phyloP scores from a whole-genome alignment of 129 eudicot species.

The Logfia minima region DNA sequence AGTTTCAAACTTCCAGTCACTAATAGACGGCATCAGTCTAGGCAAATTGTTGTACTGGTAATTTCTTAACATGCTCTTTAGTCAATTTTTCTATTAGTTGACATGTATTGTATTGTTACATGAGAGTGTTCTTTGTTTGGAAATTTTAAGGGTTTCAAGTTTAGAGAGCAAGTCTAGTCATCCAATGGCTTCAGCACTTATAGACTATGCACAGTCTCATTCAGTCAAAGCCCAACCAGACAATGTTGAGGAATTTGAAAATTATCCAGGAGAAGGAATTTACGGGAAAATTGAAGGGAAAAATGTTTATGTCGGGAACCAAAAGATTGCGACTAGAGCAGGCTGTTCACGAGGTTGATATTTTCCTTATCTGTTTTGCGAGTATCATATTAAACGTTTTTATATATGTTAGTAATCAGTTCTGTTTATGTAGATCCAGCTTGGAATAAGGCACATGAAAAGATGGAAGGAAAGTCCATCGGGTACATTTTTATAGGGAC shows the following conservation, averaged over 20 bases:
- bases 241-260: slow-evolving; percentile 62
- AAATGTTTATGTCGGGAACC: slow-evolving; percentile 67
- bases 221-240: slow-evolving; percentile 65
- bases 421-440: slow-evolving; percentile 32
- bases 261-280: slow-evolving; percentile 94
- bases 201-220: slow-evolving; percentile 53
- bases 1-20: slow-evolving; percentile 53
- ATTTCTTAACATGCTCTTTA: not conserved
- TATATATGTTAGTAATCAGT: slow-evolving; percentile 2
- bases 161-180: slow-evolving; percentile 88
- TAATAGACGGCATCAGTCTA: slow-evolving; percentile 41
- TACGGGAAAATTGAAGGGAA: slow-evolving; percentile 68
- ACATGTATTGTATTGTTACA: not conserved
- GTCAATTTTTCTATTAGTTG: not conserved
- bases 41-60: slow-evolving; percentile 67
- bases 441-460: slow-evolving; percentile 37
- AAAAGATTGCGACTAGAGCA: slow-evolving; percentile 62
- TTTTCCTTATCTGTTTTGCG: not conserved
- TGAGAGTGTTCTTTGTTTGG: slow-evolving; percentile 4
- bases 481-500: slow-evolving; percentile 66
- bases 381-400: not conserved
- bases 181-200: slow-evolving; percentile 85
- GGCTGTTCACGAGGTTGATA: slow-evolving; percentile 57
- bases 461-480: slow-evolving; percentile 54
- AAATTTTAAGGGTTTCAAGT: slow-evolving; percentile 67